A percentile compares a stretch with the other conserved stretches of the same genome.
phyloP scores from a whole-genome alignment of 345 rosid genomes.

The Eucalyptus erythrocorys region DNA sequence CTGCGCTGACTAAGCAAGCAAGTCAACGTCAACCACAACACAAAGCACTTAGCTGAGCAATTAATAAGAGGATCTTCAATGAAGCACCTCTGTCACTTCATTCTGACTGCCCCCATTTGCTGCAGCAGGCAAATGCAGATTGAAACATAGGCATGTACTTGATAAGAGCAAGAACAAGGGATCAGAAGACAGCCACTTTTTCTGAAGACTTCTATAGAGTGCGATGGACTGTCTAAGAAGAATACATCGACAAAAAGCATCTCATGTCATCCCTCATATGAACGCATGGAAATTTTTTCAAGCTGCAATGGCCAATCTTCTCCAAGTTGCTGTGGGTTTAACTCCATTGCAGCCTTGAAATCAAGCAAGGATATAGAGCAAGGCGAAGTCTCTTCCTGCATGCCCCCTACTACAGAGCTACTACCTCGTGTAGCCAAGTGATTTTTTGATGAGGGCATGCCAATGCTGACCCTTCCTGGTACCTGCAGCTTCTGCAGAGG shows the following conservation, averaged over 20 bases:
- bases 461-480: slow-evolving; percentile 36
- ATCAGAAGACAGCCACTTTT: background rate
- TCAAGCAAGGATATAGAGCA: slow-evolving; percentile 13
- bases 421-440: slow-evolving; percentile 37
- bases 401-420: background rate
- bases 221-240: background rate
- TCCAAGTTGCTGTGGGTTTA: background rate
- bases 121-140: background rate
- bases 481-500: slow-evolving; percentile 41
- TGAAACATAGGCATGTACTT: background rate
- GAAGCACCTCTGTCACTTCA: background rate
- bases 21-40: background rate
- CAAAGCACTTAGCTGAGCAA: background rate
- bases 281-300: background rate
- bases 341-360: slow-evolving; percentile 16
- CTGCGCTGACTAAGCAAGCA: background rate
- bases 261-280: background rate
- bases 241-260: background rate
- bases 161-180: background rate
- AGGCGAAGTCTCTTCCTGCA: slow-evolving; percentile 3
- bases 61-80: background rate
- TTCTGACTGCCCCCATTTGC: background rate
- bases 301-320: slow-evolving; percentile 4
- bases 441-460: slow-evolving; percentile 40
- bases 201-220: background rate